Conservation (phyloP, 176 grass and related monocot species). For the Phoenix dactylifera region DNA sequence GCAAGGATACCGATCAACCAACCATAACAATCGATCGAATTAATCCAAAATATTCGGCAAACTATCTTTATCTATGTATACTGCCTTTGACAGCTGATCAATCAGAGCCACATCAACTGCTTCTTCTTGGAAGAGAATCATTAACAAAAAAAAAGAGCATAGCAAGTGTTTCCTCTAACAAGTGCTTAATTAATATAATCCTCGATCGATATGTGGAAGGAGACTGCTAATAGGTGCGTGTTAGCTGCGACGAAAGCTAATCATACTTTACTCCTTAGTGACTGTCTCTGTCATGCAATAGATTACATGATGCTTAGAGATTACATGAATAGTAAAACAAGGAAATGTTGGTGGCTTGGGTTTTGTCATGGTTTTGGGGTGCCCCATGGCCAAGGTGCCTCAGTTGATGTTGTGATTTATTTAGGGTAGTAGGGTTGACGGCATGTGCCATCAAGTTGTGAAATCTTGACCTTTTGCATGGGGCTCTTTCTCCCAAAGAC, state of each 20-base stretch:
- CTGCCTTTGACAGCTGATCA: not conserved
- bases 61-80: too few relatives aligned
- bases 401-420: too few relatives aligned
- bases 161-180: not conserved
- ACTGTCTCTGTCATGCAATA: conserved; percentile 34
- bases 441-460: conserved; percentile 54
- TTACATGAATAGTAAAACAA: conserved; percentile 27
- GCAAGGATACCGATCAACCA: not conserved
- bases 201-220: not conserved
- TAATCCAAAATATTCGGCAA: too few relatives aligned
- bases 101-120: not conserved
- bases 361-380: conserved; percentile 35
- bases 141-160: not conserved
- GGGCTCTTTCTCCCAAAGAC: conserved; percentile 47
- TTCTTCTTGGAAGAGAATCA: conserved; percentile 3
- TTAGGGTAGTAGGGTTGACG: conserved; percentile 22
- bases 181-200: not conserved
- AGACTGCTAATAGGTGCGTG: not conserved
- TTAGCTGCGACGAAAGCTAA: not conserved
- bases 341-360: conserved; percentile 26
- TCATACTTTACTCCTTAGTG: not conserved
- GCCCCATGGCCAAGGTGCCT: not conserved
- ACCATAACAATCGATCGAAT: not conserved
- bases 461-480: conserved; percentile 59
- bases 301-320: conserved; percentile 24